Percentiles rank a stretch among this genome's conserved stretches.
phyloP scores from a whole-genome alignment of 352 stramenopile species.

The Pythium sukuiense region DNA sequence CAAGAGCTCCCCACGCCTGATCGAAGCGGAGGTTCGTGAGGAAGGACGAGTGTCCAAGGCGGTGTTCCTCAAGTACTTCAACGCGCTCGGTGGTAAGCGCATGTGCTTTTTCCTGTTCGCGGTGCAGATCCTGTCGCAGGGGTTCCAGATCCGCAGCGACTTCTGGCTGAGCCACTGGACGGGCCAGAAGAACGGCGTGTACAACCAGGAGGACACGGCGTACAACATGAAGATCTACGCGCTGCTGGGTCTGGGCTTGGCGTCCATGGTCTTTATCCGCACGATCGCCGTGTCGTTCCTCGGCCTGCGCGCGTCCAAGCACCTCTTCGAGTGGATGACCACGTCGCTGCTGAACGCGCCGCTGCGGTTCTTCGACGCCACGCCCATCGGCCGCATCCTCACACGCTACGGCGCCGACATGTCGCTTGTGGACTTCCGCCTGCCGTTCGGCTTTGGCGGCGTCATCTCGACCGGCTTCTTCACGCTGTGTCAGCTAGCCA shows the following conservation, averaged over 20 bases:
- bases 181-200: neutral
- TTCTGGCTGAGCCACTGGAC: slow-evolving; percentile 92
- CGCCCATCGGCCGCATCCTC: slow-evolving; percentile 86
- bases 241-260: neutral
- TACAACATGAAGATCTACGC: neutral
- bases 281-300: slow-evolving; percentile 45
- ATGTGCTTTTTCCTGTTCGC: no score
- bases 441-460: slow-evolving; percentile 55
- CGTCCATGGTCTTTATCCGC: neutral
- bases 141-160: slow-evolving; percentile 66
- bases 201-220: neutral
- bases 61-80: slow-evolving; percentile 17
- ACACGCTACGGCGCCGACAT: slow-evolving; percentile 92
- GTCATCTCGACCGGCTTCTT: slow-evolving; percentile 34
- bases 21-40: no score
- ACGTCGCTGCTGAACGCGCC: slow-evolving; percentile 84
- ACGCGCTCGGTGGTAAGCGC: slow-evolving; percentile 1
- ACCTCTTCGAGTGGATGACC: slow-evolving; percentile 87
- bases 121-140: slow-evolving; percentile 47
- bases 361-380: slow-evolving; percentile 93
- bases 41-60: no score
- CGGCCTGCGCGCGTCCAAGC: slow-evolving; percentile 48
- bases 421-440: slow-evolving; percentile 73
- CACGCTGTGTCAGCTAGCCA: slow-evolving; percentile 64
- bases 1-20: no score